phyloP scores from a whole-genome alignment of 768 basidiomycete genomes.

The Collybia nuda region DNA sequence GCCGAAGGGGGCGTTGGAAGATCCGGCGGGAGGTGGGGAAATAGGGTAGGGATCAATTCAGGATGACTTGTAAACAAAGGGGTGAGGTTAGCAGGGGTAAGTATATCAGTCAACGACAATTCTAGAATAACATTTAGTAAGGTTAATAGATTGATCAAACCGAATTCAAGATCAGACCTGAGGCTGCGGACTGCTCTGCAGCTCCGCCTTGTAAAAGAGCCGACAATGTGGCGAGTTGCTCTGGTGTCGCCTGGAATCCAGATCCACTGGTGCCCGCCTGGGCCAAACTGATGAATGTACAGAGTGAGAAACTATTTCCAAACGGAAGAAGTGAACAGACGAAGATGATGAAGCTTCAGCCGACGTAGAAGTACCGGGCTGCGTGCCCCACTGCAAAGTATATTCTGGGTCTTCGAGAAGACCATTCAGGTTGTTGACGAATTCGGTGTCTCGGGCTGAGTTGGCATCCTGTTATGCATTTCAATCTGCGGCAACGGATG shows the following conservation, averaged over 20 bases:
- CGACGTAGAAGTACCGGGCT: conserved; percentile 48
- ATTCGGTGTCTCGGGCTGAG: conserved; percentile 66
- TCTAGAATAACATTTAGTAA: conserved; percentile 33
- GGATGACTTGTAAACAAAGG: conserved; percentile 74
- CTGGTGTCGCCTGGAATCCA: conserved; percentile 49
- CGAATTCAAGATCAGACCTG: conserved; percentile 25
- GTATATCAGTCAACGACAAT: conserved; percentile 69
- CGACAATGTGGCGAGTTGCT: conserved; percentile 65
- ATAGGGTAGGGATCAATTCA: conserved; percentile 64
- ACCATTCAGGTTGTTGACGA: conserved; percentile 69
- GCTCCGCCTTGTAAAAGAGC: conserved; percentile 47
- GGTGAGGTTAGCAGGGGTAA: conserved; percentile 70
- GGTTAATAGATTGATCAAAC: not conserved
- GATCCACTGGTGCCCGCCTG: conserved; percentile 16
- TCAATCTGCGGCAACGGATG: not conserved
- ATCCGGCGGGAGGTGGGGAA: conserved; percentile 82
- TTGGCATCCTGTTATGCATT: conserved; percentile 57
- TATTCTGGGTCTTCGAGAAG: conserved; percentile 67
- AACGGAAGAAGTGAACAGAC: conserved; percentile 5
- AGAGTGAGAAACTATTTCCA: not conserved
- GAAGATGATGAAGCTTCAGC: conserved; percentile 33
- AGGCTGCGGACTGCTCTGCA: conserved; percentile 25
- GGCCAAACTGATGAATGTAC: conserved; percentile 11
- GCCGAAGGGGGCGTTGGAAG: conserved; percentile 66
- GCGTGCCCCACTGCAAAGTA: conserved; percentile 54